A percentile compares a stretch with the other conserved stretches of the same genome.
Evolutionary conservation across 2,329 filamentous ascomycete genomes (phyloP).

Genomic region (Claviceps quebecensis): DNA sequence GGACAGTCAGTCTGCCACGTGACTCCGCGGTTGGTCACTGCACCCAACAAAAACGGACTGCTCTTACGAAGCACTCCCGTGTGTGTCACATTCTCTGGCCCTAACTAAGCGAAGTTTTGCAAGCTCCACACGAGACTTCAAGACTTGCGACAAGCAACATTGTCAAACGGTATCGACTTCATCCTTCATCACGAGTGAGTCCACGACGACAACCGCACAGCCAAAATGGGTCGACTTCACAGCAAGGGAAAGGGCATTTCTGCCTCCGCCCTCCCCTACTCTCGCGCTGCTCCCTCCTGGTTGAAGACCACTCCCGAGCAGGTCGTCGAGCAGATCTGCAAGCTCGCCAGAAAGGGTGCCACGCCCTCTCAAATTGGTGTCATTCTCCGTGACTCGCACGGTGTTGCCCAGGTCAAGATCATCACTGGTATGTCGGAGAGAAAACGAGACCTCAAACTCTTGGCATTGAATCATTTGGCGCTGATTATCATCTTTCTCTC

Average conservation of each 20-base stretch:
- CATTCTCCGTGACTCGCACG: slow-evolving; percentile 93
- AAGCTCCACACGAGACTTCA: slow-evolving; percentile 25
- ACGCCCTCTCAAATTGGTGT: slow-evolving; percentile 99
- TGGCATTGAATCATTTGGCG: too few species aligned
- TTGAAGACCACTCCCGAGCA: slow-evolving; percentile 97
- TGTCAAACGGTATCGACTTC: slow-evolving; percentile 15
- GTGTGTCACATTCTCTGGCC: slow-evolving; percentile 18
- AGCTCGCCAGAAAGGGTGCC: slow-evolving; percentile 97
- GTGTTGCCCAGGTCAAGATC: slow-evolving; percentile 93
- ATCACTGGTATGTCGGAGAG: slow-evolving; percentile 63
- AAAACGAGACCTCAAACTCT: not conserved
- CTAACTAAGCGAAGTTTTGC: slow-evolving; percentile 33
- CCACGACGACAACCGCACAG: slow-evolving; percentile 25
- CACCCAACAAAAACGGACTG: not conserved
- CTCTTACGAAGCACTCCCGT: not conserved
- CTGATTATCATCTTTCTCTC: slow-evolving; percentile 4
- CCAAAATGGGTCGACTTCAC: slow-evolving; percentile 93
- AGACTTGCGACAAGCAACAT: slow-evolving; percentile 14
- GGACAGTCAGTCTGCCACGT: not conserved
- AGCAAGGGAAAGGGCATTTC: slow-evolving; percentile 99
- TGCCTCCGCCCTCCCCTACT: slow-evolving; percentile 91
- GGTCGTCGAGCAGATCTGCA: slow-evolving; percentile 98
- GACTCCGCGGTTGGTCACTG: not conserved
- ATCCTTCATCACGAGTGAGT: slow-evolving; percentile 15
- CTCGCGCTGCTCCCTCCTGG: slow-evolving; percentile 82